Evolutionary conservation across 257 asterid genomes (phyloP), one percentile per base, ranked within the genome.

Genomic region (Buddleja alternifolia): DNA sequence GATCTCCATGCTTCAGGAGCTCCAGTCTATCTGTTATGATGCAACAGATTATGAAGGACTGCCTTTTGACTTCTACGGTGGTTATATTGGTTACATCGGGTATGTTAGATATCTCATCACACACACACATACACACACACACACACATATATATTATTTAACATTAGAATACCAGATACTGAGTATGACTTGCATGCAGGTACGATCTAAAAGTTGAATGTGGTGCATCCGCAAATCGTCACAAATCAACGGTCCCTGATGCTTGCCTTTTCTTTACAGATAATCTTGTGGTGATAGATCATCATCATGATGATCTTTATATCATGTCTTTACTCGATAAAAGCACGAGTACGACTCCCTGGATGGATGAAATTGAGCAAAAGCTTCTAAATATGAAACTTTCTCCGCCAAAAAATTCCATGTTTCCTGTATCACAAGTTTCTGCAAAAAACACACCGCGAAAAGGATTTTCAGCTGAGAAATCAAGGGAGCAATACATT

Each of bases 191-290:
- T n/a, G n/a, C n/a, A 19, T 16, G 80, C 97, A 93, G 99, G 83
- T 93, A 93, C 45, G 97, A 86, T 73, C 99, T 94, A 64, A 94
- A 94, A 85, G 86, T 81, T 57, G 99, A 94, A 82, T 89, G 97
- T 70, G 97, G 97, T 54, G 79, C 86, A 63, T 73, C 78, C 29
- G 54, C 76, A 39, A 94, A 89, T 77, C 76, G 56, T 71, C 97
- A 91, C 74, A 84, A 84, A 53, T 89, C 99, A 39, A 82, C 74
- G 60, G 73, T 87, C 63, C 99, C 99, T 1, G 99, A 94, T 73
- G 99, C 99, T 56, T 94, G 99, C 81, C 85, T 94, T 72, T 94
- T 89, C 96, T 94, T 94, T 56, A 23, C 96, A 8, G 99, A 94
- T 77, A 94, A 91, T 67, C 73, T 91, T 55, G 74, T 91, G 34